Percentiles rank a stretch among this genome's conserved stretches.
These are phyloP conservation scores for Leishmania braziliensis DNA, from an alignment of 208 protist genomes.

Conservation along the genomic window DNA sequence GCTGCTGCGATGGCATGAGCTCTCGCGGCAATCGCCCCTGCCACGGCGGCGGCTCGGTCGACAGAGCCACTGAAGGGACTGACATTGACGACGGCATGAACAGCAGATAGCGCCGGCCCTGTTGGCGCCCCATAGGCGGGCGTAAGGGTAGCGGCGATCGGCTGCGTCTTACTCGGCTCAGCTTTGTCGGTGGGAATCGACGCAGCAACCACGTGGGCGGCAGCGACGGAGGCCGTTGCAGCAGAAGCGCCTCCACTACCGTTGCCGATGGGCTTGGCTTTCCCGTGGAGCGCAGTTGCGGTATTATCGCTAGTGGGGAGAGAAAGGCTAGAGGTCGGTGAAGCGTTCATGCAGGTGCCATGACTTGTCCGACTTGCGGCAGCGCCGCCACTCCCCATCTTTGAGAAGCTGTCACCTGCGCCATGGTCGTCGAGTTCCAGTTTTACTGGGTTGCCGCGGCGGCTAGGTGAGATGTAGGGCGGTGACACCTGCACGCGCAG, in stretches of 20 bases:
- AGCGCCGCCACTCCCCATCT: background rate
- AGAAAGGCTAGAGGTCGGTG: slow-evolving; percentile 9
- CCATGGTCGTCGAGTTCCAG: slow-evolving; percentile 11
- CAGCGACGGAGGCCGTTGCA: background rate
- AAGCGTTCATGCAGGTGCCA: background rate
- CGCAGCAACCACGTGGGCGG: background rate
- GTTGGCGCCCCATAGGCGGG: background rate
- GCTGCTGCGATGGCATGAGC: slow-evolving; percentile 6
- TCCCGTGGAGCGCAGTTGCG: background rate
- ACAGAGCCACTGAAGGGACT: background rate
- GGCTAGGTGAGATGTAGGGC: slow-evolving; percentile 65
- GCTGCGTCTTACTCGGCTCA: background rate
- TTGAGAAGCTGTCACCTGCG: background rate
- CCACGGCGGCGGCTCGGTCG: slow-evolving; percentile 19
- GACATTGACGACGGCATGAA: background rate
- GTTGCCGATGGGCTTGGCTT: background rate
- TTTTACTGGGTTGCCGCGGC: slow-evolving; percentile 56
- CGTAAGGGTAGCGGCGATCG: background rate
- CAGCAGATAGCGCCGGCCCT: background rate
- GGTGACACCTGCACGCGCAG: slow-evolving; percentile 84
- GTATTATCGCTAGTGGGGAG: background rate
- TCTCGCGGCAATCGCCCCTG: slow-evolving; percentile 24
- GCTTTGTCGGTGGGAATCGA: background rate
- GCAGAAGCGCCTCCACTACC: background rate
- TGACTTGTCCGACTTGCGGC: background rate